These are phyloP conservation scores for Colletotrichum euphorbiae DNA, from an alignment of 2,329 filamentous ascomycete genomes.

Conservation along the genomic window DNA sequence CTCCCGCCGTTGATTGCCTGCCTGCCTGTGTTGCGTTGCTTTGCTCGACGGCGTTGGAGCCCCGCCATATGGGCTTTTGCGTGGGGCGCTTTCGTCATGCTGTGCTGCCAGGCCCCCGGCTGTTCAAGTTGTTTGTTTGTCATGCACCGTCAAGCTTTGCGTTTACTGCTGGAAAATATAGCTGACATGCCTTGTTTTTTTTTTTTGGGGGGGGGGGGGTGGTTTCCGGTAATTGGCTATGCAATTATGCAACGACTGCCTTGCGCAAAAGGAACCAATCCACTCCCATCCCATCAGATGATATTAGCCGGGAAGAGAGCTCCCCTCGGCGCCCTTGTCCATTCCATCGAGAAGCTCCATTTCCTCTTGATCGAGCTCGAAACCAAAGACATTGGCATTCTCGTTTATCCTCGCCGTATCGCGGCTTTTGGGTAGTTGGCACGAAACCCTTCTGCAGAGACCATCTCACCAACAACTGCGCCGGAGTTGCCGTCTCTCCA, in stretches of 20 bases:
- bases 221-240: too few relatives aligned
- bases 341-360: slow-evolving; percentile 57
- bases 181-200: too few relatives aligned
- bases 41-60: neutral
- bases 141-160: slow-evolving; percentile 31
- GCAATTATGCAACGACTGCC: neutral
- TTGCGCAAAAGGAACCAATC: slow-evolving; percentile 11
- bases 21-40: neutral
- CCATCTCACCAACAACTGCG: slow-evolving; percentile 77
- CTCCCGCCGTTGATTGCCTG: slow-evolving; percentile 20
- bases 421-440: slow-evolving; percentile 74
- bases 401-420: slow-evolving; percentile 67
- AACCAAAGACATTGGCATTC: slow-evolving; percentile 72
- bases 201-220: too few relatives aligned
- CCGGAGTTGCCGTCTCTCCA: slow-evolving; percentile 65
- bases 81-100: slow-evolving; percentile 30
- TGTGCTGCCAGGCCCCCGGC: neutral
- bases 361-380: slow-evolving; percentile 67
- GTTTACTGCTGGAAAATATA: neutral
- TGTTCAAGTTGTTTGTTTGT: slow-evolving; percentile 4
- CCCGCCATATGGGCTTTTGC: slow-evolving; percentile 5
- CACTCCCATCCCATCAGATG: slow-evolving; percentile 24
- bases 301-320: slow-evolving; percentile 49
- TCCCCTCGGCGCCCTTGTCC: slow-evolving; percentile 46
- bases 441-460: slow-evolving; percentile 77